Percentiles rank a stretch among this genome's conserved stretches.
phyloP scores from a whole-genome alignment of 2,329 filamentous ascomycete species.

The Nothomitra cinnamomea region DNA sequence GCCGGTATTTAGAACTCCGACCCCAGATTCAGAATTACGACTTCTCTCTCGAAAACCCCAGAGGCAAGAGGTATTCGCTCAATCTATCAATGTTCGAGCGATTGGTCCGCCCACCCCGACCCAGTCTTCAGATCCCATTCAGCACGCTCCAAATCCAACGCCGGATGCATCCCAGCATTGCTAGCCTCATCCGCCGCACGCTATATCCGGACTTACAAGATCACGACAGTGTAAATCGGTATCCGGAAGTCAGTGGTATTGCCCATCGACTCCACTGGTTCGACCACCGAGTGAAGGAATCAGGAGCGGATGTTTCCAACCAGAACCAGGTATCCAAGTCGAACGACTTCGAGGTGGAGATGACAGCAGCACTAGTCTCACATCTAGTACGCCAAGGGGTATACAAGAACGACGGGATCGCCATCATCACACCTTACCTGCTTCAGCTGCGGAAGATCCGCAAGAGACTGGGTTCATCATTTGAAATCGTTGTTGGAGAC shows the following conservation, averaged over 20 bases:
- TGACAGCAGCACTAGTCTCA: constrained; percentile 43
- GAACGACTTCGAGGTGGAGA: constrained; percentile 40
- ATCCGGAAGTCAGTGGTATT: constrained; percentile 31
- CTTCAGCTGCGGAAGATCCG: constrained; percentile 34
- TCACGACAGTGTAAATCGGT: constrained; percentile 19
- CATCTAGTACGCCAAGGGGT: constrained; percentile 48
- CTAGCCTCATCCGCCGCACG: constrained; percentile 37
- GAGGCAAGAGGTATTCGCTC: constrained; percentile 26
- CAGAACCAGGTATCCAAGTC: constrained; percentile 25
- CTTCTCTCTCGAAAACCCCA: constrained; percentile 18
- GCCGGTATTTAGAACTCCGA: constrained; percentile 20
- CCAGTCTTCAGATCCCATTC: constrained; percentile 17
- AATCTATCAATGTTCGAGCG: constrained; percentile 36
- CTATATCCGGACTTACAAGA: constrained; percentile 42
- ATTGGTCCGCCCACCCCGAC: constrained; percentile 19
- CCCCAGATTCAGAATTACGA: constrained; percentile 24
- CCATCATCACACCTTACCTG: constrained; percentile 47
- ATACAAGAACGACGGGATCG: constrained; percentile 45
- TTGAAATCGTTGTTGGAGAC: constrained; percentile 47
- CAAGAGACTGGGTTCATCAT: constrained; percentile 26
- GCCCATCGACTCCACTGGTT: constrained; percentile 33
- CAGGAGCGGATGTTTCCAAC: constrained; percentile 13
- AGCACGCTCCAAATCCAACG: constrained; percentile 38
- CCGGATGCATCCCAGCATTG: constrained; percentile 48
- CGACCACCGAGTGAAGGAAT: constrained; percentile 29